Evolutionary conservation across 345 rosid species (phyloP), one percentile per base, ranked within the genome.

Genomic region (Acer campestre): DNA sequence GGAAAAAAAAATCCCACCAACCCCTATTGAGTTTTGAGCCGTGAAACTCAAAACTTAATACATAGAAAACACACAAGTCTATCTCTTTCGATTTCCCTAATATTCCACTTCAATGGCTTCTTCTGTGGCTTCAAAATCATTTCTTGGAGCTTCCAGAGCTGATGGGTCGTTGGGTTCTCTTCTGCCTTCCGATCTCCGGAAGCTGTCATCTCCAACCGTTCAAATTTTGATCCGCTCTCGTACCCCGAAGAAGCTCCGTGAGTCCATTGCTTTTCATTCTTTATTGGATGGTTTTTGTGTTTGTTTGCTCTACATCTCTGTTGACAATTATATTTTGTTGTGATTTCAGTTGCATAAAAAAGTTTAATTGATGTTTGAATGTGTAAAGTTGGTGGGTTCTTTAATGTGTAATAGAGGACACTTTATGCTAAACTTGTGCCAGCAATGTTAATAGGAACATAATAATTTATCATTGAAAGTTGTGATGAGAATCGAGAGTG

Each of bases 161-260:
- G 71, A 67, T 58, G 40, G 70, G 23, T 69, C 68, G 59, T 42
- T 83, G 12, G 79, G 84, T 70, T 80, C 82, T 31, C 77, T 80
- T 76, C 79, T 76, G 18, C 62, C 86, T 16, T 72, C 89, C 22
- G 92, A 88, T 83, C 86, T 89, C 77, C 87, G 82, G 29, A 80
- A 81, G 66, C 79, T 78, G 68, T 80, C 90, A 0, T 84, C 89
- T 81, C 79, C 86, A 46, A 48, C 79, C 49, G 78, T 87, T 56
- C 88, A 77, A 75, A 75, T 89, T 86, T 82, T 84, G n/a, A 17
- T 82, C 80, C 87, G 88, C 20, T 68, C 88, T 25, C 82, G 77
- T 10, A 68, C 85, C 69, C 82, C 78, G 38, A 86, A 84, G 67
- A 89, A 83, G 62, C 78, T 91, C 71, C 86, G 95, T 91, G 71